Percentiles rank a stretch among this genome's conserved stretches.
These are phyloP conservation scores for Kwoniella bestiolae DNA, from an alignment of 768 basidiomycete species.

Conservation along the genomic window DNA sequence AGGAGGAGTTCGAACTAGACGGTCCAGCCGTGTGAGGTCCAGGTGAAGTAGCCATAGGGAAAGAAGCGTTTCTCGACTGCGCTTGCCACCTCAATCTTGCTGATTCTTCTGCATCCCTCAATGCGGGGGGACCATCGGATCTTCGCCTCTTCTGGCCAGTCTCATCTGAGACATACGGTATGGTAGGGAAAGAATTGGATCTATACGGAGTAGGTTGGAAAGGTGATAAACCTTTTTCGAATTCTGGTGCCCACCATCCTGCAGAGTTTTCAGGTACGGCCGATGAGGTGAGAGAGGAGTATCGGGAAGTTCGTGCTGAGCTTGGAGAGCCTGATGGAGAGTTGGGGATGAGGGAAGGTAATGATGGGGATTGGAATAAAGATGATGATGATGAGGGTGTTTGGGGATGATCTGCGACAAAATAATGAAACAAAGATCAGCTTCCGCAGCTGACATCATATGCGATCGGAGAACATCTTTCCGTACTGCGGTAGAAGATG, in stretches of 20 bases:
- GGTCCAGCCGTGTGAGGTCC: slow-evolving; percentile 6
- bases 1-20: background rate
- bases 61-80: slow-evolving; percentile 47
- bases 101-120: slow-evolving; percentile 40
- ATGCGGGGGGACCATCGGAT: slow-evolving; percentile 38
- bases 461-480: background rate
- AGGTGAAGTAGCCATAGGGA: slow-evolving; percentile 23
- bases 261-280: slow-evolving; percentile 17
- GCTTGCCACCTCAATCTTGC: slow-evolving; percentile 47
- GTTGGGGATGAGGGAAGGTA: slow-evolving; percentile 38
- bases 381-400: slow-evolving; percentile 24
- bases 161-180: slow-evolving; percentile 26
- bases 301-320: slow-evolving; percentile 40
- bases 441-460: background rate
- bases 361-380: slow-evolving; percentile 34
- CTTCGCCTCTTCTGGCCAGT: slow-evolving; percentile 40
- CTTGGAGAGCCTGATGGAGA: slow-evolving; percentile 47
- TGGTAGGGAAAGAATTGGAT: slow-evolving; percentile 28
- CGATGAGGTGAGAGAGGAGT: slow-evolving; percentile 41
- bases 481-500: background rate
- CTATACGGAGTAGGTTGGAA: slow-evolving; percentile 13
- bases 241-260: slow-evolving; percentile 52
- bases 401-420: slow-evolving; percentile 16
- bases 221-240: slow-evolving; percentile 19
- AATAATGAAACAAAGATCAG: background rate